Conservation (phyloP, 176 grass and related monocot genomes). For the Elymus sibiricus region DNA sequence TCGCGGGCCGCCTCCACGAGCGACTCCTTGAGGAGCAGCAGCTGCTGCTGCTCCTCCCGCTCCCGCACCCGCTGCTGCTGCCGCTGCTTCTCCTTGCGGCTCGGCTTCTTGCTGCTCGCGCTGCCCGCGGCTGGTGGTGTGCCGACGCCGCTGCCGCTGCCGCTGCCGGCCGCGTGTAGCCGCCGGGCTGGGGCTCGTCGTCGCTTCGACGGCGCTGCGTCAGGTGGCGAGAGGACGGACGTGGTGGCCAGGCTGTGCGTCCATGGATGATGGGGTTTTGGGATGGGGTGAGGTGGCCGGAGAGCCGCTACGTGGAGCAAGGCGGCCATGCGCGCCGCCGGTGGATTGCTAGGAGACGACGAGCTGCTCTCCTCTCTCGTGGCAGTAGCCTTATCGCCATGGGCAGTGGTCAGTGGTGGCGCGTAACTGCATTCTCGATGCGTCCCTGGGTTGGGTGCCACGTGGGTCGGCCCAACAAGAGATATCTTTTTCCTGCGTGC, state of each 20-base stretch:
- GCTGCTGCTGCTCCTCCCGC: conserved; percentile 8
- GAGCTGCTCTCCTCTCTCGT: neutral
- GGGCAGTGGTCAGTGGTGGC: conserved; percentile 15
- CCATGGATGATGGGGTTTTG: neutral
- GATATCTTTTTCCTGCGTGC: neutral
- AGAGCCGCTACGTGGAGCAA: conserved; percentile 42
- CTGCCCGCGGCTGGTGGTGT: conserved; percentile 23
- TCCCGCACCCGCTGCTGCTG: neutral
- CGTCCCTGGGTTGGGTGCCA: neutral
- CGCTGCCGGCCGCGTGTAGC: conserved; percentile 26
- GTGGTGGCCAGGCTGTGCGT: neutral
- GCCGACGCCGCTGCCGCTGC: conserved; percentile 26
- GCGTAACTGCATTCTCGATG: neutral
- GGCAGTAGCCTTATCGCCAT: conserved; percentile 25
- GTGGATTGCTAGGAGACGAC: neutral
- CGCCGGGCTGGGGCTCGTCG: neutral
- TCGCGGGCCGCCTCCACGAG: neutral
- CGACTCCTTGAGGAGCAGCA: conserved; percentile 1
- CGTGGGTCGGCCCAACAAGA: neutral
- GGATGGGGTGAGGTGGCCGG: neutral
- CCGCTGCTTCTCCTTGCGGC: conserved; percentile 23
- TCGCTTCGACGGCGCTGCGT: neutral
- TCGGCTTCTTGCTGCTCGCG: conserved; percentile 17
- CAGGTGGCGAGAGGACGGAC: neutral
- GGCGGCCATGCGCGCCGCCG: conserved; percentile 32